Percentiles rank a stretch among this genome's conserved stretches.
Evolutionary conservation across 2,329 filamentous ascomycete genomes (phyloP).

Genomic region (Arthrobotrys sphaeroides): DNA sequence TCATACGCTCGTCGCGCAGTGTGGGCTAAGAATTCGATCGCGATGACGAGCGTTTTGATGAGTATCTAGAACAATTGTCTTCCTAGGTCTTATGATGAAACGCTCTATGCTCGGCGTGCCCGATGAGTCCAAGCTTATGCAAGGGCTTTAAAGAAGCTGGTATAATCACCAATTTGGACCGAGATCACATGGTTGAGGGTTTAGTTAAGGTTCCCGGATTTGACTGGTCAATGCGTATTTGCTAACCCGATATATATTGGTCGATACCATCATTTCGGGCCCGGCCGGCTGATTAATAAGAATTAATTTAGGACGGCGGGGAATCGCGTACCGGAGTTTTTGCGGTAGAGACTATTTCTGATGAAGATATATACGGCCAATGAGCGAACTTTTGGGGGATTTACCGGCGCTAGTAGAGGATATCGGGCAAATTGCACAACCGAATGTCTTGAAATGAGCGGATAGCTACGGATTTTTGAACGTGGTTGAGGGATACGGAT

Average conservation of each 20-base stretch:
- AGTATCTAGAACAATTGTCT: slow-evolving; percentile 83
- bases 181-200: slow-evolving; percentile 76
- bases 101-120: slow-evolving; percentile 82
- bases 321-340: slow-evolving; percentile 68
- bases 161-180: slow-evolving; percentile 77
- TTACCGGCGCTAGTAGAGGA: slow-evolving; percentile 86
- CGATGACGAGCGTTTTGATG: slow-evolving; percentile 86
- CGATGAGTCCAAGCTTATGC: slow-evolving; percentile 82
- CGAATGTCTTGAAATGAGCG: slow-evolving; percentile 89
- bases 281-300: not conserved
- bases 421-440: slow-evolving; percentile 88
- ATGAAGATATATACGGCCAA: slow-evolving; percentile 76
- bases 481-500: slow-evolving; percentile 84
- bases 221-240: not conserved
- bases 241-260: no score
- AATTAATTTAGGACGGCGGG: slow-evolving; percentile 63
- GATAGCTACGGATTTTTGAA: slow-evolving; percentile 85
- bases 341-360: slow-evolving; percentile 65
- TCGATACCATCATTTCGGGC: not conserved
- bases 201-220: slow-evolving; percentile 65
- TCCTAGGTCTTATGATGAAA: slow-evolving; percentile 78
- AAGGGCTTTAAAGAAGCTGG: slow-evolving; percentile 78
- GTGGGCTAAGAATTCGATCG: slow-evolving; percentile 65
- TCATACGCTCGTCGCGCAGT: no score
- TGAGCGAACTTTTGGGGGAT: slow-evolving; percentile 77